A percentile compares a stretch with the other conserved stretches of the same genome.
phyloP scores from a whole-genome alignment of 2,329 filamentous ascomycete genomes.

The Lecanicillium sp. region DNA sequence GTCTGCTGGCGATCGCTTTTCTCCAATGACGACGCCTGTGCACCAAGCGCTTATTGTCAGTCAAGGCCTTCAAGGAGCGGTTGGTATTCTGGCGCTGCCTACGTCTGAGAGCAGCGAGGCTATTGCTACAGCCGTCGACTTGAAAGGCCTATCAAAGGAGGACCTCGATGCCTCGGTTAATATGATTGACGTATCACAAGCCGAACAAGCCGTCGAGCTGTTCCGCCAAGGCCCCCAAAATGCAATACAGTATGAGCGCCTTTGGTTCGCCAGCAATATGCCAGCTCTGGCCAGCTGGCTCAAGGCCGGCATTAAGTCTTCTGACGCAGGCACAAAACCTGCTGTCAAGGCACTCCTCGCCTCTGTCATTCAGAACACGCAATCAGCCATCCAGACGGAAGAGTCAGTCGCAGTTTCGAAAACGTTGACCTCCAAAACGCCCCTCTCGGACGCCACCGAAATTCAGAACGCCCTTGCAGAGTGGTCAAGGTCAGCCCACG shows the following conservation, averaged over 20 bases:
- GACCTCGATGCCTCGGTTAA: slow-evolving; percentile 35
- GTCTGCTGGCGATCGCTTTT: slow-evolving; percentile 54
- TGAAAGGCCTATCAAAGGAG: slow-evolving; percentile 35
- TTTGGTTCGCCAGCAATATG: slow-evolving; percentile 67
- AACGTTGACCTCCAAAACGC: slow-evolving; percentile 20
- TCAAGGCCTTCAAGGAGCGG: slow-evolving; percentile 61
- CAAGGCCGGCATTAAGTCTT: slow-evolving; percentile 33
- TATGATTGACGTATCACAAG: slow-evolving; percentile 56
- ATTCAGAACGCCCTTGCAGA: slow-evolving; percentile 53
- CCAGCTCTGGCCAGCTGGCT: slow-evolving; percentile 60
- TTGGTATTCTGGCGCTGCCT: slow-evolving; percentile 39
- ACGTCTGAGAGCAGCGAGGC: slow-evolving; percentile 27
- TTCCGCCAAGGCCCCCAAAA: slow-evolving; percentile 64
- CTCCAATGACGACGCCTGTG: slow-evolving; percentile 69
- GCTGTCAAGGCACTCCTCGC: slow-evolving; percentile 58
- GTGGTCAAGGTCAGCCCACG: slow-evolving; percentile 76
- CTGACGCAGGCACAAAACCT: slow-evolving; percentile 47
- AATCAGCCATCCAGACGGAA: slow-evolving; percentile 40
- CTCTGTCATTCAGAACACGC: slow-evolving; percentile 53
- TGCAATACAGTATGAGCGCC: slow-evolving; percentile 61
- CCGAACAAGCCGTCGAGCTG: slow-evolving; percentile 51
- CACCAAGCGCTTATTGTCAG: slow-evolving; percentile 72
- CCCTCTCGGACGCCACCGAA: slow-evolving; percentile 29
- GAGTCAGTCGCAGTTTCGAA: slow-evolving; percentile 30
- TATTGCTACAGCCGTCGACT: slow-evolving; percentile 49